Percentiles rank a stretch among this genome's conserved stretches.
Evolutionary conservation across 2,329 filamentous ascomycete species (phyloP).

Genomic region (Trichoderma atroviride): DNA sequence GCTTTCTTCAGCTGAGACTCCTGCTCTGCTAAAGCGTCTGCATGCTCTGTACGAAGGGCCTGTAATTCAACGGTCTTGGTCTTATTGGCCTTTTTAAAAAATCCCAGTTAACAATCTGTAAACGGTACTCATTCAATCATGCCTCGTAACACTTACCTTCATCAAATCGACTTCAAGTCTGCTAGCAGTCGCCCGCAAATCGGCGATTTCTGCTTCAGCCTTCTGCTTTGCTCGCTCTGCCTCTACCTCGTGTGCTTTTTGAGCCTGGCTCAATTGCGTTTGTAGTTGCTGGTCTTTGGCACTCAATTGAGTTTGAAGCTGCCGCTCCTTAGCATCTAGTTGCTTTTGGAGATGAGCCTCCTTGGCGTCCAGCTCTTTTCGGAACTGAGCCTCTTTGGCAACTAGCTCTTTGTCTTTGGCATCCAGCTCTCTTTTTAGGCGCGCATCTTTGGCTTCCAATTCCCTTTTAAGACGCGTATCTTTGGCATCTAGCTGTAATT

Average conservation of each 20-base stretch:
- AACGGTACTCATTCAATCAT: background rate
- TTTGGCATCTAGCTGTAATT: background rate
- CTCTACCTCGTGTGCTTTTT: conserved; percentile 53
- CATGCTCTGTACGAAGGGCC: conserved; percentile 48
- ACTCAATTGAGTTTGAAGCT: conserved; percentile 25
- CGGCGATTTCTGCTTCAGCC: conserved; percentile 64
- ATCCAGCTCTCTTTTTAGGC: conserved; percentile 37
- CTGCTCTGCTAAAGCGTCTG: conserved; percentile 45
- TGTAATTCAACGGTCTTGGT: conserved; percentile 63
- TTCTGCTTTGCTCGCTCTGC: conserved; percentile 52
- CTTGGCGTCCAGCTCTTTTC: conserved; percentile 24
- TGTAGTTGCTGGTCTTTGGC: conserved; percentile 37
- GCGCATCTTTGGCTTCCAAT: conserved; percentile 32
- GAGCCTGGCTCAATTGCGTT: conserved; percentile 38
- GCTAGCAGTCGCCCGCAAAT: conserved; percentile 62
- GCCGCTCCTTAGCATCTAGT: conserved; percentile 6
- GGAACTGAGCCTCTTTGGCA: background rate
- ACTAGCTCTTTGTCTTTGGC: background rate
- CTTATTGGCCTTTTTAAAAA: conserved; percentile 55
- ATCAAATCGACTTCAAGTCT: conserved; percentile 64
- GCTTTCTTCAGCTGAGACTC: conserved; percentile 32
- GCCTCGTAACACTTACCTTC: conserved; percentile 48
- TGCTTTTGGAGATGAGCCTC: conserved; percentile 40
- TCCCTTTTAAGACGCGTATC: background rate
- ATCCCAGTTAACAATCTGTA: background rate